Percentiles rank a stretch among this genome's conserved stretches.
phyloP scores from a whole-genome alignment of 495 filamentous ascomycete genomes.

The Tirmania nivea region DNA sequence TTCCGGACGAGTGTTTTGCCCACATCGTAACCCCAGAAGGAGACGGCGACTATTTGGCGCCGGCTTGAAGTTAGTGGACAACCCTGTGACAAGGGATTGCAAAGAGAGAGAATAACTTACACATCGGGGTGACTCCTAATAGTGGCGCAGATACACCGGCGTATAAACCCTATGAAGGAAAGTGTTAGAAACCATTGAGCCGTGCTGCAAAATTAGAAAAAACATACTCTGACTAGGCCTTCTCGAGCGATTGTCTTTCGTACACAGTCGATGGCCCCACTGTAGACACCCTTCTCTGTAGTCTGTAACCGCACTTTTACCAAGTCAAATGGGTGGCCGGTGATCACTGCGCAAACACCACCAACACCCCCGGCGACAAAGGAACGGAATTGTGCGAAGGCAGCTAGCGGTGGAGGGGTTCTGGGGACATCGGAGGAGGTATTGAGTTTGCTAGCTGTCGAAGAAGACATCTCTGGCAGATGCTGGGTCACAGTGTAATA shows the following conservation, averaged over 20 bases:
- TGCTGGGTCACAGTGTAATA: too few relatives aligned
- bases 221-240: constrained; percentile 42
- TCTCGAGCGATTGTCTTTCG: constrained; percentile 69
- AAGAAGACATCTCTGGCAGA: too few relatives aligned
- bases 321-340: constrained; percentile 91
- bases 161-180: constrained; percentile 46
- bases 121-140: constrained; percentile 95
- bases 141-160: constrained; percentile 92
- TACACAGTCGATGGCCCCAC: constrained; percentile 76
- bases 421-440: constrained; percentile 13
- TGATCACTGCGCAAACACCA: constrained; percentile 73
- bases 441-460: not conserved
- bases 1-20: constrained; percentile 67
- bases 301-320: constrained; percentile 96
- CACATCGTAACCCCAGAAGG: constrained; percentile 96
- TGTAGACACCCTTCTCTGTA: constrained; percentile 81
- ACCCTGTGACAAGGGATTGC: not conserved
- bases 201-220: not conserved
- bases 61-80: constrained; percentile 1
- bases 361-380: constrained; percentile 79
- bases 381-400: constrained; percentile 37
- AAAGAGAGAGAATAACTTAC: constrained; percentile 33
- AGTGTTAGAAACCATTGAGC: constrained; percentile 1
- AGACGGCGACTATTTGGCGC: constrained; percentile 56
- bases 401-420: not conserved